Evolutionary conservation across 1,284 basidiomycete species (phyloP).

Genomic region (Ganoderma meredithae): DNA sequence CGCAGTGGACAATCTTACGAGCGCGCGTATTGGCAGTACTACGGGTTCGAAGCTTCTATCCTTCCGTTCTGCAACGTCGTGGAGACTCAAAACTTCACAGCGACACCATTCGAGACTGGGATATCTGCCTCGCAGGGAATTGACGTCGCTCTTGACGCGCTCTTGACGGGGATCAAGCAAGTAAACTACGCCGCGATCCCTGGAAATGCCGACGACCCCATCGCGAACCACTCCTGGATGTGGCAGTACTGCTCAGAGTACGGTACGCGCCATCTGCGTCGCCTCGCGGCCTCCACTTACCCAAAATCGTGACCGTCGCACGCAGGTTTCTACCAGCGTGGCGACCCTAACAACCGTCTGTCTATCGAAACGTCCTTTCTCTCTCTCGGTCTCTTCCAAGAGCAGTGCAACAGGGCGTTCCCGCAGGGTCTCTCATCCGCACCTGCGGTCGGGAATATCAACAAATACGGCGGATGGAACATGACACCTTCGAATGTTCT

Average conservation of each 20-base stretch:
- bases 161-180: conserved; percentile 51
- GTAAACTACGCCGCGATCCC: conserved; percentile 55
- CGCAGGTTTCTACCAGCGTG: conserved; percentile 56
- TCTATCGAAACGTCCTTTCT: conserved; percentile 57
- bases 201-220: conserved; percentile 50
- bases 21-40: conserved; percentile 44
- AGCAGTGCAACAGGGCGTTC: conserved; percentile 51
- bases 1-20: background rate
- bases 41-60: conserved; percentile 52
- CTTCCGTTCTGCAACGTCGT: conserved; percentile 57
- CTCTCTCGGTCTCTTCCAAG: conserved; percentile 53
- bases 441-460: conserved; percentile 52
- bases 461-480: conserved; percentile 59
- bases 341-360: conserved; percentile 51
- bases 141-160: conserved; percentile 48
- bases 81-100: conserved; percentile 53
- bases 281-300: background rate
- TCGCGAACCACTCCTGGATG: conserved; percentile 56
- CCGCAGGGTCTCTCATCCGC: conserved; percentile 45
- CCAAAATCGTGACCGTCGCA: background rate
- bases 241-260: conserved; percentile 62
- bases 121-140: conserved; percentile 45
- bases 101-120: conserved; percentile 47
- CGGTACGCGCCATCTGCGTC: conserved; percentile 39
- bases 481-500: conserved; percentile 57